Conservation (phyloP, 2,329 filamentous ascomycete genomes). For the Tolypocladium nubicola region DNA sequence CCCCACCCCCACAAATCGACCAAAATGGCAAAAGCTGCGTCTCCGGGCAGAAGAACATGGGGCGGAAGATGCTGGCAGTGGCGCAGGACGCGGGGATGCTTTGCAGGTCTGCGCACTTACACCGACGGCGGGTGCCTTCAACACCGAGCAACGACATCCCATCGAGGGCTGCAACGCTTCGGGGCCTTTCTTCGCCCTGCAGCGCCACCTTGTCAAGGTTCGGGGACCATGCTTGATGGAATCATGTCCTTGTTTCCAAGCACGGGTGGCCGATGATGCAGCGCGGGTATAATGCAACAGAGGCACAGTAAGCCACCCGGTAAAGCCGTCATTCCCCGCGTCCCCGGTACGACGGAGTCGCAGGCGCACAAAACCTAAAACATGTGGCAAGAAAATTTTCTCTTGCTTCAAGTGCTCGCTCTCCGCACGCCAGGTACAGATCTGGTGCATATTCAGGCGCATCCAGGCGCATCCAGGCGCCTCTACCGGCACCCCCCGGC, state of each 20-base stretch:
- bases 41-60: background rate
- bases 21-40: background rate
- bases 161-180: background rate
- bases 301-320: background rate
- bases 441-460: background rate
- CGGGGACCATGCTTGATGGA: background rate
- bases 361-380: background rate
- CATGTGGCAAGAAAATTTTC: background rate
- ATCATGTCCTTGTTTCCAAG: background rate
- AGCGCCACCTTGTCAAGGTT: background rate
- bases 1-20: background rate
- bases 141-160: background rate
- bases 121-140: background rate
- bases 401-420: background rate
- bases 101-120: background rate
- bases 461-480: background rate
- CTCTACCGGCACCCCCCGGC: background rate
- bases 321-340: background rate
- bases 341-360: background rate
- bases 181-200: background rate
- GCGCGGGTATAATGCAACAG: background rate
- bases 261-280: background rate
- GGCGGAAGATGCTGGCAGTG: background rate
- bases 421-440: background rate
- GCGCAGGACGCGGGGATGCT: background rate